These are phyloP conservation scores for Handroanthus guayacan DNA, from an alignment of 257 asterid genomes.

Conservation along the genomic window DNA sequence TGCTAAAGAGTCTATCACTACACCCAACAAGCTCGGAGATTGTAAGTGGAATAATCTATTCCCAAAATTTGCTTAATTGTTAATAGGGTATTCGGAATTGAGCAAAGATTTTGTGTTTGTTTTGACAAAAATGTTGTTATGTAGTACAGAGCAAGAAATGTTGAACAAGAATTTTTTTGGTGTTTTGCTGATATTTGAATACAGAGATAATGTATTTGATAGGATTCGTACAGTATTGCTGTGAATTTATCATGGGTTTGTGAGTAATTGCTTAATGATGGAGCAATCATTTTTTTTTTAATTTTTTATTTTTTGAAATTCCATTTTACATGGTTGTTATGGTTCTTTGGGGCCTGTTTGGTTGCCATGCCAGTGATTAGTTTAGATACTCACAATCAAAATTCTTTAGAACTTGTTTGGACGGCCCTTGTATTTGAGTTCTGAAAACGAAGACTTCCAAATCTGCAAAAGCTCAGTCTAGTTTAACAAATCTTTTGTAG, in stretches of 20 bases:
- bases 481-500: too few species aligned
- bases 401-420: too few species aligned
- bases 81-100: background rate
- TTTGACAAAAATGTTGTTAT: background rate
- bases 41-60: constrained; percentile 52
- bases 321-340: background rate
- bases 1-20: constrained; percentile 75
- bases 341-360: too few species aligned
- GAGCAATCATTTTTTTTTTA: background rate
- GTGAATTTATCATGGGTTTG: background rate
- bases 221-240: background rate
- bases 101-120: background rate
- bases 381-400: too few species aligned
- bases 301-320: background rate
- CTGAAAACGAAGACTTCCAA: too few species aligned
- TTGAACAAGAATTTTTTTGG: background rate
- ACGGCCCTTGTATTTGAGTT: too few species aligned
- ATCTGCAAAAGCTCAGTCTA: too few species aligned
- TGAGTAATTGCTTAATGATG: constrained; percentile 2
- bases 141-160: background rate
- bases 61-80: background rate
- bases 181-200: background rate
- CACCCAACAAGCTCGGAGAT: constrained; percentile 87
- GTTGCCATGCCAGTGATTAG: too few species aligned
- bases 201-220: background rate